These are phyloP conservation scores for Aspergillus costaricaensis DNA, from an alignment of 2,329 filamentous ascomycete species.

Conservation along the genomic window DNA sequence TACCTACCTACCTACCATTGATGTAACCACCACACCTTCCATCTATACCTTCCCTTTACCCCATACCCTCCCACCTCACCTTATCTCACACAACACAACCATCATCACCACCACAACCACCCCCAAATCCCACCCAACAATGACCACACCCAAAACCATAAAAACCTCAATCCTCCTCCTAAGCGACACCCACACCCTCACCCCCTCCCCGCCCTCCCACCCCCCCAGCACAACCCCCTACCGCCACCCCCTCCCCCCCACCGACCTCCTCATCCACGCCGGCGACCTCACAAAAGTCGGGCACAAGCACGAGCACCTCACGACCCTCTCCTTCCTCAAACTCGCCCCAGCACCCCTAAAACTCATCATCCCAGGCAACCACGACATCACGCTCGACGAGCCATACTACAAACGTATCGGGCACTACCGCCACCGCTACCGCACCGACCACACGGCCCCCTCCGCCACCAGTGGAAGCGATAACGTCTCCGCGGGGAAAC, in stretches of 20 bases:
- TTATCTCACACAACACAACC: background rate
- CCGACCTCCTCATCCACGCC: constrained; percentile 59
- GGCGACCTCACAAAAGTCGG: constrained; percentile 61
- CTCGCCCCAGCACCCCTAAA: constrained; percentile 57
- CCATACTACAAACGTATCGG: constrained; percentile 46
- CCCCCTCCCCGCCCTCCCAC: constrained; percentile 30
- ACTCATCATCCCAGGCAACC: constrained; percentile 64
- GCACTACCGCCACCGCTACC: constrained; percentile 30
- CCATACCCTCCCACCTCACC: background rate
- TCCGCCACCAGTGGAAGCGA: constrained; percentile 20
- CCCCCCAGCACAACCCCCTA: constrained; percentile 29
- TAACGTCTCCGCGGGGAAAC: constrained; percentile 14
- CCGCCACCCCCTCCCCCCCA: constrained; percentile 49
- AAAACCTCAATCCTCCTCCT: constrained; percentile 47
- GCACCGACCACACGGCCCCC: constrained; percentile 13
- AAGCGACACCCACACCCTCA: constrained; percentile 45
- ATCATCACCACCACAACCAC: background rate
- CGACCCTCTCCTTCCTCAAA: constrained; percentile 51
- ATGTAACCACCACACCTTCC: background rate
- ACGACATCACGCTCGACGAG: constrained; percentile 61
- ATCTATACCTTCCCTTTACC: too few species aligned
- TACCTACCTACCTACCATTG: background rate
- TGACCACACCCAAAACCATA: constrained; percentile 20
- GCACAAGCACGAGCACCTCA: constrained; percentile 49
- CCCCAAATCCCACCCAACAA: background rate